Base-by-base conservation (phyloP, 2,329 filamentous ascomycete species). In the Xylariaceae sp. region DNA sequence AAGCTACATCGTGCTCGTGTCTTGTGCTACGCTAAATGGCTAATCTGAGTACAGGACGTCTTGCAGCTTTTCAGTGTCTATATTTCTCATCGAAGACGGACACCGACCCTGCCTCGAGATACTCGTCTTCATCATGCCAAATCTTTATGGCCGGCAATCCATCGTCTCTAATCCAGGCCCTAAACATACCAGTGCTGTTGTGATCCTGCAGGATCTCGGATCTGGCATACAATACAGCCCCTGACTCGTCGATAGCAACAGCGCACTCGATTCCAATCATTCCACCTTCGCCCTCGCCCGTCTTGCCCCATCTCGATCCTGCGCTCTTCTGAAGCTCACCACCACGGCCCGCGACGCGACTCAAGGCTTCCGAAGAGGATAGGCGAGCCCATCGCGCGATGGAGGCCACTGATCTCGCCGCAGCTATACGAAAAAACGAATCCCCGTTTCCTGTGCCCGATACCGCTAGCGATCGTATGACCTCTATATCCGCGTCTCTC, bases 391-490 rank as follows among this genome's bases (percentile, higher is more conserved):
- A 94, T 10, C 88, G 82, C 15, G 87, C 86, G 65, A 92, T 87
- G 0, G 90, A 85, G 1, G 84, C 88, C 0, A 87, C 85, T 0
- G 89, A 92, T 37, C 89, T 84, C 0, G 82, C 84, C 1, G 91
- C 91, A 11, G 80, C 82, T 1, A 85, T 77, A 3, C 90, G 85
- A 13, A 96, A 79, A 72, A 96, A 96, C 0, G 89, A 90, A 74
- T 96, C 92, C 0, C 92, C 92, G 67, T 96, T 96, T 0, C 92
- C 92, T 0, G 91, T 93, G 0, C 90, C 89, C 0, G 89, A 93
- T 8, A 90, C 76, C 0, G 81, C 89, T 5, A 82, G 69, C 0
- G 79, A 77, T 4, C 70, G 83, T 0, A 73, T 78, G 4, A 73
- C 76, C 2, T 58, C 60, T 39, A 57, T 6, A 64, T 72, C 34